phyloP scores from a whole-genome alignment of 805 yeast genomes.

The Dipodascus albidus region DNA sequence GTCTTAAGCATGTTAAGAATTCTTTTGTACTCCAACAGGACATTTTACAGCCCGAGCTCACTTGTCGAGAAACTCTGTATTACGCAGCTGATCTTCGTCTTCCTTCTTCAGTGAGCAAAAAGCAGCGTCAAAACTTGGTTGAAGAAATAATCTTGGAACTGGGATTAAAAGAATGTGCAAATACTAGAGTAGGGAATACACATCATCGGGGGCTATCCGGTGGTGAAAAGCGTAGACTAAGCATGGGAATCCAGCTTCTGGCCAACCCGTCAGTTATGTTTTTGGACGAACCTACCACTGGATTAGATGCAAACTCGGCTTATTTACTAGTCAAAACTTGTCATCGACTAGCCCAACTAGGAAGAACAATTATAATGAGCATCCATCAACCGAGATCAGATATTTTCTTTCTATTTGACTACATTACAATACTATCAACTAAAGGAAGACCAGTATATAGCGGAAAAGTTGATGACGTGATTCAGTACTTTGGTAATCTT shows the following conservation, averaged over 20 bases:
- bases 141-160: slow-evolving; percentile 50
- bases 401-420: slow-evolving; percentile 56
- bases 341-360: slow-evolving; percentile 42
- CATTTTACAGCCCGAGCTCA: slow-evolving; percentile 54
- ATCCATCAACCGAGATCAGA: slow-evolving; percentile 82
- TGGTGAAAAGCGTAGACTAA: slow-evolving; percentile 70
- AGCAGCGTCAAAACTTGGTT: slow-evolving; percentile 39
- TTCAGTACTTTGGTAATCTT: slow-evolving; percentile 37
- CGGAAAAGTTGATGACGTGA: slow-evolving; percentile 34
- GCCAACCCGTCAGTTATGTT: slow-evolving; percentile 68
- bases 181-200: slow-evolving; percentile 45
- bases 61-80: slow-evolving; percentile 57
- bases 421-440: slow-evolving; percentile 53
- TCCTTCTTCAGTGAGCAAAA: slow-evolving; percentile 33
- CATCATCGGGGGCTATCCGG: slow-evolving; percentile 60
- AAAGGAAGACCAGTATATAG: slow-evolving; percentile 42
- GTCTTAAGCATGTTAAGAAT: slow-evolving; percentile 24
- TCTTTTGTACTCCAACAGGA: slow-evolving; percentile 76
- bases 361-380: slow-evolving; percentile 63
- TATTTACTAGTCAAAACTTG: slow-evolving; percentile 49
- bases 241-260: slow-evolving; percentile 67
- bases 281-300: slow-evolving; percentile 83
- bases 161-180: slow-evolving; percentile 52
- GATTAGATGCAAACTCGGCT: slow-evolving; percentile 72
- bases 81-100: slow-evolving; percentile 65